phyloP scores from a whole-genome alignment of 2,329 filamentous ascomycete species.

The Colletotrichum chrysophilum region DNA sequence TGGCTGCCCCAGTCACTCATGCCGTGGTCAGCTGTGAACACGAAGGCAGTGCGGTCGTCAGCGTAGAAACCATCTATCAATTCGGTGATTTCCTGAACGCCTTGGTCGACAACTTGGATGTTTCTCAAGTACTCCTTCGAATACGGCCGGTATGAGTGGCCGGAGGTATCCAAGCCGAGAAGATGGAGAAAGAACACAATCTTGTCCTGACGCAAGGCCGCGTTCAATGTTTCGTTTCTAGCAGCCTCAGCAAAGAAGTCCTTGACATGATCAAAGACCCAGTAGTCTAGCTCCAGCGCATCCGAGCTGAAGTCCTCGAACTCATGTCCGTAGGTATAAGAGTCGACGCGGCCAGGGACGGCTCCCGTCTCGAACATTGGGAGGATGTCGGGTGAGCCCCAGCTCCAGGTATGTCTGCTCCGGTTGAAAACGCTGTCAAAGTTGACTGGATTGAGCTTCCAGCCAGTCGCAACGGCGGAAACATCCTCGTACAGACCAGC shows the following conservation, averaged over 20 bases:
- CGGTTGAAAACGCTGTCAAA: slow-evolving; percentile 99
- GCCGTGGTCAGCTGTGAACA: slow-evolving; percentile 97
- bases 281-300: slow-evolving; percentile 81
- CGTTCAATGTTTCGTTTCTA: slow-evolving; percentile 76
- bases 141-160: slow-evolving; percentile 86
- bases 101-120: slow-evolving; percentile 90
- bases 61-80: slow-evolving; percentile 86
- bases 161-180: slow-evolving; percentile 88
- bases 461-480: slow-evolving; percentile 94
- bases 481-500: slow-evolving; percentile 98
- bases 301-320: slow-evolving; percentile 90
- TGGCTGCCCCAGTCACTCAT: slow-evolving; percentile 99
- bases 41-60: slow-evolving; percentile 86
- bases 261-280: slow-evolving; percentile 96
- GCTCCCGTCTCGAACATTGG: slow-evolving; percentile 98
- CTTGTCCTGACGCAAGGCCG: slow-evolving; percentile 79
- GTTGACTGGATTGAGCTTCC: slow-evolving; percentile 98
- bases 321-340: slow-evolving; percentile 83
- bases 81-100: slow-evolving; percentile 82
- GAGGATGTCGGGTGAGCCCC: slow-evolving; percentile 97
- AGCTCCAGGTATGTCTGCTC: slow-evolving; percentile 97
- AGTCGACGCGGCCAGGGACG: slow-evolving; percentile 83
- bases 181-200: slow-evolving; percentile 95
- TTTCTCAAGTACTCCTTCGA: slow-evolving; percentile 96
- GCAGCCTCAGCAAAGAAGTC: slow-evolving; percentile 82